Conservation (phyloP, 257 asterid species). For the Anisodus tanguticus region DNA sequence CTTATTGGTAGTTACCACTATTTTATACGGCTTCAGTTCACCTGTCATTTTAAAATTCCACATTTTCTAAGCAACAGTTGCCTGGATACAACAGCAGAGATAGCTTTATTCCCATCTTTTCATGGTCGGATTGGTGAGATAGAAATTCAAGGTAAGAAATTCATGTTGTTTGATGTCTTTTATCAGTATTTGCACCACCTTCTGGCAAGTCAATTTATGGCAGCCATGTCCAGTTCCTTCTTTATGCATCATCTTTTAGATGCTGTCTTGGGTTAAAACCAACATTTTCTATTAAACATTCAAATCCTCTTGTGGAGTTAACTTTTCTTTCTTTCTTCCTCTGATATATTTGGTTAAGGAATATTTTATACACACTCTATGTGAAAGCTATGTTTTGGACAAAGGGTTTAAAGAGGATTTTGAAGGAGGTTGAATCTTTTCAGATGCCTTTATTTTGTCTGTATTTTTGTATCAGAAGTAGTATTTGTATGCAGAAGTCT, state of each 20-base stretch:
- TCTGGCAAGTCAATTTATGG: conserved; percentile 26
- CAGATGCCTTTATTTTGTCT: conserved; percentile 20
- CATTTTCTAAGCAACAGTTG: conserved; percentile 60
- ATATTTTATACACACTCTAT: background rate
- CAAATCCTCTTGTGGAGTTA: background rate
- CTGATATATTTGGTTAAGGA: background rate
- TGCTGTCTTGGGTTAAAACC: background rate
- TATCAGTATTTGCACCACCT: conserved; percentile 4
- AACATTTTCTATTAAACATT: background rate
- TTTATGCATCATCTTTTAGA: conserved; percentile 4
- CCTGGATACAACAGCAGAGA: conserved; percentile 82
- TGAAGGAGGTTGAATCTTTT: background rate
- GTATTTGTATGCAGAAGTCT: conserved; percentile 9
- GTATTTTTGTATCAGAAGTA: background rate
- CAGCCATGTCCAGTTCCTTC: background rate
- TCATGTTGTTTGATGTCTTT: conserved; percentile 28
- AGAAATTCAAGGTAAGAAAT: conserved; percentile 62
- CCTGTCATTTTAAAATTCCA: conserved; percentile 31
- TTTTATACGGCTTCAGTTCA: conserved; percentile 22
- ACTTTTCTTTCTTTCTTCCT: conserved; percentile 21
- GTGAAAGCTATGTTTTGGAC: background rate
- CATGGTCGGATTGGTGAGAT: conserved; percentile 68
- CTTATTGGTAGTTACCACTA: conserved; percentile 23
- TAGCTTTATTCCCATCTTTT: conserved; percentile 73
- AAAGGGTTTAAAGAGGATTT: conserved; percentile 10